Conservation (phyloP, 176 grass and related monocot genomes). For the Cenchrus fungigraminus region DNA sequence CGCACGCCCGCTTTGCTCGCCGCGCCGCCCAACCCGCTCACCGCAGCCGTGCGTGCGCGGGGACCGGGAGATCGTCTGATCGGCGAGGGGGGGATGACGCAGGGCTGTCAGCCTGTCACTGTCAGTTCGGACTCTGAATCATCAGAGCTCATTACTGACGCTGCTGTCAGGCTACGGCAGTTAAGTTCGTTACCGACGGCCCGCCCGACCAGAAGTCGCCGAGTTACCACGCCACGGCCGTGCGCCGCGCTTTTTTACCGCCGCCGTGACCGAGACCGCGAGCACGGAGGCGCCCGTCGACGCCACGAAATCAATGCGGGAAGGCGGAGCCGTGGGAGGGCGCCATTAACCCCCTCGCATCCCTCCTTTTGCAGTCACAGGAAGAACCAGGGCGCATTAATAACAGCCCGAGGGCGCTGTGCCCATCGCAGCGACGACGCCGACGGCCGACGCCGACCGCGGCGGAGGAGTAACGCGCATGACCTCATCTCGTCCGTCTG, state of each 20-base stretch:
- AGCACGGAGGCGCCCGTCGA: neutral
- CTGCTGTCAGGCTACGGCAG: neutral
- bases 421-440: neutral
- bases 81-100: neutral
- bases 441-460: constrained; percentile 34
- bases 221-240: constrained; percentile 1
- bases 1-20: neutral
- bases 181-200: neutral
- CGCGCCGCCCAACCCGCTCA: neutral
- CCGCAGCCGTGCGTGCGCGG: neutral
- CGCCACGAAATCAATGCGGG: constrained; percentile 27
- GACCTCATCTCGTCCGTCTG: constrained; percentile 18
- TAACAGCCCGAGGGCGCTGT: constrained; percentile 4
- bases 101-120: neutral
- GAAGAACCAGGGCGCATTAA: constrained; percentile 40
- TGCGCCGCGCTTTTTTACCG: neutral
- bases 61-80: neutral
- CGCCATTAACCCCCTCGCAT: constrained; percentile 37
- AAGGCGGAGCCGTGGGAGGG: constrained; percentile 18
- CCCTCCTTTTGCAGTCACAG: constrained; percentile 44
- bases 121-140: constrained; percentile 5
- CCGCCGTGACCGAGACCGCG: neutral
- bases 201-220: neutral
- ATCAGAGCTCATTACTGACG: constrained; percentile 7
- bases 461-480: neutral